phyloP scores from a whole-genome alignment of 208 protist genomes.

The Trypanosoma cruzi region DNA sequence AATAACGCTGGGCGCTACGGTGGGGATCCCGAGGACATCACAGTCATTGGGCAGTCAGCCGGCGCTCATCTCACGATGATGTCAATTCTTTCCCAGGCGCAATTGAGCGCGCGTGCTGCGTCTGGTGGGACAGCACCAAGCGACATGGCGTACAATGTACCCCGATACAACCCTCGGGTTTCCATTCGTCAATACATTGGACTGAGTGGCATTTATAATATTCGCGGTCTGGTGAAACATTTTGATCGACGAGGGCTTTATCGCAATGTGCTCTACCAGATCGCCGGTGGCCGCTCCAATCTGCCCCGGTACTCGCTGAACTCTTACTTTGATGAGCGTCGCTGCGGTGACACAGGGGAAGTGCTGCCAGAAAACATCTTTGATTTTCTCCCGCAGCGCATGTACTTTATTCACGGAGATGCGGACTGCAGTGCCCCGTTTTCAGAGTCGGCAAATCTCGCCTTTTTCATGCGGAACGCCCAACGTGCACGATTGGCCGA shows the following conservation, averaged over 20 bases:
- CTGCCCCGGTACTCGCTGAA: constrained; percentile 62
- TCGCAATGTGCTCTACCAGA: constrained; percentile 60
- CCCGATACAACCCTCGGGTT: constrained; percentile 80
- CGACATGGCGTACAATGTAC: constrained; percentile 76
- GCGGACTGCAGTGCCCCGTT: constrained; percentile 74
- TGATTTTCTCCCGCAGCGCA: constrained; percentile 73
- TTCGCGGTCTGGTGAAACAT: constrained; percentile 60
- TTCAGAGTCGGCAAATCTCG: constrained; percentile 77
- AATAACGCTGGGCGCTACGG: constrained; percentile 87
- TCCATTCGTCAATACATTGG: constrained; percentile 84
- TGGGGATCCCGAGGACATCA: constrained; percentile 80
- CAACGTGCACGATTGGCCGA: constrained; percentile 52
- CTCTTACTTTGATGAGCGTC: constrained; percentile 75
- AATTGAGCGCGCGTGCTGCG: constrained; percentile 55
- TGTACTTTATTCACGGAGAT: constrained; percentile 88
- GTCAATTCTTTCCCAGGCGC: constrained; percentile 85
- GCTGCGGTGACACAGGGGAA: constrained; percentile 51
- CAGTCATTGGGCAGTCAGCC: constrained; percentile 78
- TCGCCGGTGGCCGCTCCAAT: constrained; percentile 58
- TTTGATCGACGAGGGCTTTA: constrained; percentile 70
- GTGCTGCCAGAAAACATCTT: constrained; percentile 81
- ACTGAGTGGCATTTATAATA: constrained; percentile 86
- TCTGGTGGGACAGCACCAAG: constrained; percentile 36
- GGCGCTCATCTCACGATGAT: constrained; percentile 89
- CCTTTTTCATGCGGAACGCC: constrained; percentile 63